Percentiles rank a stretch among this genome's conserved stretches.
Conservation (phyloP, 805 yeast genomes). For the Danielia reshetovae region DNA sequence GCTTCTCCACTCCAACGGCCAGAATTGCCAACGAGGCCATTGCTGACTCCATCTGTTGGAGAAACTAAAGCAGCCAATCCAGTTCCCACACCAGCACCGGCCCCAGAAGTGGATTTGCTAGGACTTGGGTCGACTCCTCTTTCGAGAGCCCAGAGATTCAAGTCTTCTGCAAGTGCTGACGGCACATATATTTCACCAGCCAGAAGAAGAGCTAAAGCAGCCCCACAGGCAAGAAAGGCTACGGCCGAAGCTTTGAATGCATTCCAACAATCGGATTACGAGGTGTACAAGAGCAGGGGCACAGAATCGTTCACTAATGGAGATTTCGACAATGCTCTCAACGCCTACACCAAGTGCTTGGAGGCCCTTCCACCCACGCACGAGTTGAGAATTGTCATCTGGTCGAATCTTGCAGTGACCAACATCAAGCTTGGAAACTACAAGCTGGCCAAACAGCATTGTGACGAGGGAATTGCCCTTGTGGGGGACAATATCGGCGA, state of each 20-base stretch:
- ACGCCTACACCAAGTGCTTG: slow-evolving; percentile 50
- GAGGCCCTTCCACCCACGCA: slow-evolving; percentile 58
- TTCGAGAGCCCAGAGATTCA: slow-evolving; percentile 26
- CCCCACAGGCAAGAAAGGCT: slow-evolving; percentile 7
- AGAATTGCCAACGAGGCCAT: slow-evolving; percentile 1
- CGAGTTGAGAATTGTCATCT: slow-evolving; percentile 59
- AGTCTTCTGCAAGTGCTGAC: slow-evolving; percentile 15
- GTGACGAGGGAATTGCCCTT: slow-evolving; percentile 45
- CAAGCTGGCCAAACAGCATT: slow-evolving; percentile 43
- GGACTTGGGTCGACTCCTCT: slow-evolving; percentile 18
- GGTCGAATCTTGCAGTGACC: slow-evolving; percentile 70
- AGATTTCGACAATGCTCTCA: slow-evolving; percentile 66
- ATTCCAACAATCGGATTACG: slow-evolving; percentile 41
- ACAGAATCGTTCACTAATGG: slow-evolving; percentile 71
- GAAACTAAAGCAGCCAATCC: slow-evolving; percentile 2
- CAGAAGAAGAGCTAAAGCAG: slow-evolving; percentile 14
- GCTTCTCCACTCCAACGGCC: background rate
- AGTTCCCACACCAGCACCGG: slow-evolving; percentile 11
- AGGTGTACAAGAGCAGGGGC: slow-evolving; percentile 53
- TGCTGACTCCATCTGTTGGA: slow-evolving; percentile 11
- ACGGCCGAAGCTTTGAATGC: slow-evolving; percentile 28
- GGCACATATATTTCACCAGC: slow-evolving; percentile 21
- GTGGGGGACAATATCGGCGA: slow-evolving; percentile 27
- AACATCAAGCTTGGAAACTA: slow-evolving; percentile 68
- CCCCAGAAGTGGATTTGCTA: slow-evolving; percentile 23